These are phyloP conservation scores for Acorus gramineus DNA, from an alignment of 106 monocot species.

Conservation along the genomic window DNA sequence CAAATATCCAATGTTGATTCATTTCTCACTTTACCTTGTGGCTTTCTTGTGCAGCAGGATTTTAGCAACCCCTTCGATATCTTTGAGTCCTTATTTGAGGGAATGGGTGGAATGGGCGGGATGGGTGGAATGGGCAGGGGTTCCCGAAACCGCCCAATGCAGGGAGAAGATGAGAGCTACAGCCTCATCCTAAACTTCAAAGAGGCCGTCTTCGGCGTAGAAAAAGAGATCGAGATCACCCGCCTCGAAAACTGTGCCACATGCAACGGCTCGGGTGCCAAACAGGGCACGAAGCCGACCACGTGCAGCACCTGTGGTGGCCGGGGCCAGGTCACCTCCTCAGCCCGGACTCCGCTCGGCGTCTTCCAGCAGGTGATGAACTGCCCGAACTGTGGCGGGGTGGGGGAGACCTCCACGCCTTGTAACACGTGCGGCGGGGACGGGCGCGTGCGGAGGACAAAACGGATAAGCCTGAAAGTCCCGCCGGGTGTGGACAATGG, in stretches of 20 bases:
- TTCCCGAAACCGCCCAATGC: conserved; percentile 68
- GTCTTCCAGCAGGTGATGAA: conserved; percentile 89
- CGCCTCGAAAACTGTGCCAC: conserved; percentile 65
- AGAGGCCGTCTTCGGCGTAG: conserved; percentile 91
- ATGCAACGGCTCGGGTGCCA: conserved; percentile 82
- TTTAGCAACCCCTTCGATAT: conserved; percentile 89
- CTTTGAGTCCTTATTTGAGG: conserved; percentile 86
- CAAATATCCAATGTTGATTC: too few relatives aligned
- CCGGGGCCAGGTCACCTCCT: conserved; percentile 81
- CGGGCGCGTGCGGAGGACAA: conserved; percentile 70
- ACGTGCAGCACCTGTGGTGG: conserved; percentile 86
- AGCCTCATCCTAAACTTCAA: conserved; percentile 76
- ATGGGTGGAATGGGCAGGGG: conserved; percentile 61
- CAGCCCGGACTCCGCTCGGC: conserved; percentile 76
- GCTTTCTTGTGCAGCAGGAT: conserved; percentile 39
- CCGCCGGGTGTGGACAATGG: conserved; percentile 91
- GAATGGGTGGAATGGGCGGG: conserved; percentile 72
- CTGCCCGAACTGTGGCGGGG: conserved; percentile 61
- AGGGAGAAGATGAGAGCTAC: conserved; percentile 91
- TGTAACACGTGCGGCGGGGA: conserved; percentile 78
- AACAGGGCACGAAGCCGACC: conserved; percentile 80
- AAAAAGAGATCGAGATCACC: conserved; percentile 85
- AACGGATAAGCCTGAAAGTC: conserved; percentile 85
- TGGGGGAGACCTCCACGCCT: conserved; percentile 74
- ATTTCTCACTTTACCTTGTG: too few relatives aligned